These are phyloP conservation scores for Plasmodium knowlesi DNA, from an alignment of 169 alveolate genomes.

Conservation along the genomic window DNA sequence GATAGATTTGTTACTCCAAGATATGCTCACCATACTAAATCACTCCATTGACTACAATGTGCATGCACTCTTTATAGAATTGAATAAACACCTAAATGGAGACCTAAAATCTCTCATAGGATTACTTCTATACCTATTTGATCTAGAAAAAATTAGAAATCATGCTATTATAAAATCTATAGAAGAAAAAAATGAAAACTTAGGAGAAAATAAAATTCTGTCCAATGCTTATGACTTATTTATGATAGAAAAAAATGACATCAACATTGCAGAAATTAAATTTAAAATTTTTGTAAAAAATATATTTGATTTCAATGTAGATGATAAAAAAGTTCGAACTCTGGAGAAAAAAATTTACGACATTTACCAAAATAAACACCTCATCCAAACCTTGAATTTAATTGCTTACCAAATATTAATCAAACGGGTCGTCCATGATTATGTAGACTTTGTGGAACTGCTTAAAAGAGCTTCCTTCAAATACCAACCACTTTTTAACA, in stretches of 20 bases:
- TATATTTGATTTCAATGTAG: slow-evolving; percentile 4
- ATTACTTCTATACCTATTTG: not conserved
- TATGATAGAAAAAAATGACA: slow-evolving; percentile 14
- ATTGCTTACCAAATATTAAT: slow-evolving; percentile 4
- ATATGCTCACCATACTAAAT: slow-evolving; percentile 22
- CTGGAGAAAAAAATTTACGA: slow-evolving; percentile 21
- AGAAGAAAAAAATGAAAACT: not conserved
- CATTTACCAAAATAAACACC: not conserved
- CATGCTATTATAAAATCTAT: not conserved
- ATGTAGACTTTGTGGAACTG: not conserved
- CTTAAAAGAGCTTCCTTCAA: not conserved
- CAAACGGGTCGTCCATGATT: not conserved
- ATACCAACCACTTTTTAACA: not conserved
- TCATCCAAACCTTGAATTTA: not conserved
- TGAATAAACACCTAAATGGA: slow-evolving; percentile 30
- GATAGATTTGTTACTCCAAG: not conserved
- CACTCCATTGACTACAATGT: not conserved
- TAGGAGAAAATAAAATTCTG: not conserved
- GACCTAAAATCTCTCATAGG: slow-evolving; percentile 17
- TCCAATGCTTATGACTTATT: not conserved
- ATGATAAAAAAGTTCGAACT: not conserved
- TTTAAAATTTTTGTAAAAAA: slow-evolving; percentile 17
- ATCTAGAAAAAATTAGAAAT: not conserved
- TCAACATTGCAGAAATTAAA: not conserved
- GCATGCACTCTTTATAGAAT: slow-evolving; percentile 4